Percentiles rank a stretch among this genome's conserved stretches.
These are phyloP conservation scores for Nicotiana noctiflora DNA, from an alignment of 257 asterid species.

Conservation along the genomic window DNA sequence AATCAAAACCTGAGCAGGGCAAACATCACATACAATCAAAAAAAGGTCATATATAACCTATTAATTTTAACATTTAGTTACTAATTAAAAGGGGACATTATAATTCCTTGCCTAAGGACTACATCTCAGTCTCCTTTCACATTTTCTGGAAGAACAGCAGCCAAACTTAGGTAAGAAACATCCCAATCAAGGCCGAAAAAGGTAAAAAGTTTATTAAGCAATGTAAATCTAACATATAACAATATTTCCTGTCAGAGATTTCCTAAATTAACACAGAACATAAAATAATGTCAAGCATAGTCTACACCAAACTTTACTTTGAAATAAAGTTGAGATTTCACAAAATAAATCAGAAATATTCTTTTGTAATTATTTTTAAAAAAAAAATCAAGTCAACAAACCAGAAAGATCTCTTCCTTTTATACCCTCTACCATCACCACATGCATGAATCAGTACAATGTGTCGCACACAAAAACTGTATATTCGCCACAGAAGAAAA, in stretches of 20 bases:
- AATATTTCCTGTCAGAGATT: neutral
- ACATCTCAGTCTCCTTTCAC: neutral
- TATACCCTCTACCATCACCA: neutral
- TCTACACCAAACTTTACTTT: neutral
- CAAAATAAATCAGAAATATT: neutral
- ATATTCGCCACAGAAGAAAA: neutral
- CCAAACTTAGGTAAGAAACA: neutral
- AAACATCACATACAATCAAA: neutral
- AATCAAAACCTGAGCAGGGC: neutral
- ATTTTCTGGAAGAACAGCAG: neutral
- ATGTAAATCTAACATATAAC: neutral
- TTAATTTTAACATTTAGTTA: neutral
- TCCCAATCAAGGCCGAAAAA: neutral
- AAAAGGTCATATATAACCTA: neutral
- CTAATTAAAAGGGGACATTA: neutral
- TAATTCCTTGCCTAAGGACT: conserved; percentile 3
- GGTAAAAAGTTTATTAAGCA: neutral
- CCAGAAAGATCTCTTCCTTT: neutral
- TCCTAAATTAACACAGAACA: neutral
- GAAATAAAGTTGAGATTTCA: neutral
- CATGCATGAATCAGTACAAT: neutral
- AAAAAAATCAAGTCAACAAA: neutral
- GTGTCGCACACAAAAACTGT: neutral
- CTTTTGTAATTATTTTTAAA: neutral
- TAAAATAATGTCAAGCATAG: neutral